Evolutionary conservation across 148 eudicot genomes (phyloP), one percentile per base, ranked within the genome.

Genomic region (Polygonum maritimum): DNA sequence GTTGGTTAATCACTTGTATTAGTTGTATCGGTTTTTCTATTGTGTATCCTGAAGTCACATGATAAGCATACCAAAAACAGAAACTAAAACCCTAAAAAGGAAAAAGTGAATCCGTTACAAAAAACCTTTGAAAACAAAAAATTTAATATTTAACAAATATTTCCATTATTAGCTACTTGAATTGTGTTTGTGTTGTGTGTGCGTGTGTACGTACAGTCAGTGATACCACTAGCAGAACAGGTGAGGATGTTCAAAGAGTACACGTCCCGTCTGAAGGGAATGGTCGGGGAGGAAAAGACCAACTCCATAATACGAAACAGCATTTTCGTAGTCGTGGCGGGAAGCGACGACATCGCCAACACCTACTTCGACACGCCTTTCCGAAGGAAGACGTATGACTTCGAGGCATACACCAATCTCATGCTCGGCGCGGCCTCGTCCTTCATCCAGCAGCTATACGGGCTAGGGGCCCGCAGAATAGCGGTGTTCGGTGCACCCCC

Each of bases 401-500:
- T 78, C 5, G 36, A 76, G 41, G 15, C 80, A 26, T 86, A 86
- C 48, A 74, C 84, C 10, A 62, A 74, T 73, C 57, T 79, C 35
- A 18, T 91, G 84, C 79, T 85, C 38, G 5, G 73, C 74, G 83
- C 78, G 0, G 93, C 89, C 71, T 86, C 87, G 54, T 78, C 73
- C 54, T 85, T 89, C 35, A 71, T 88, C 19, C 81, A 85, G 92
- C 83, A 79, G 3, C 47, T 89, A 16, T 81, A 90, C 40, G 78
- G 69, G 21, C 63, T 89, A 44, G 97, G 97, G 1, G 97, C 85
- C 31, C 77, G 89, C 47, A 80, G 86, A 73, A 87, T 90, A 44
- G 91, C 77, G 2, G 80, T 89, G 22, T 74, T 81, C 39, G 77
- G 86, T 16, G 22, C 81, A 5, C 91, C 97, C 3, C 90, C 92